A percentile compares a stretch with the other conserved stretches of the same genome.
These are phyloP conservation scores for Blastocystis sp. DNA, from an alignment of 352 stramenopile genomes.

Conservation along the genomic window DNA sequence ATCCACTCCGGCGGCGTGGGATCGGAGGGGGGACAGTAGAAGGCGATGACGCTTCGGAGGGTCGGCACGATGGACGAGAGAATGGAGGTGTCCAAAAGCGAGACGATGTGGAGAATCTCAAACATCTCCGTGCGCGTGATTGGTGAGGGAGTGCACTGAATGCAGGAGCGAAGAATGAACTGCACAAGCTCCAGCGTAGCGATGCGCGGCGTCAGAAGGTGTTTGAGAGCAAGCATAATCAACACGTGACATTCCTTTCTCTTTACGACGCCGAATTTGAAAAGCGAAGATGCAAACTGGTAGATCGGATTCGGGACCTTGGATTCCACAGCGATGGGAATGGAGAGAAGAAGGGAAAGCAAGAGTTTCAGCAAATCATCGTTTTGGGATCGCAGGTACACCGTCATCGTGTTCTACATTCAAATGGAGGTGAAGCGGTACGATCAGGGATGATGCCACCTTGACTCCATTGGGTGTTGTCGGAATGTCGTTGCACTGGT, in stretches of 20 bases:
- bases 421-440: too few relatives aligned
- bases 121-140: background rate
- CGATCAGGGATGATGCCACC: background rate
- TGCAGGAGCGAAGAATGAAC: background rate
- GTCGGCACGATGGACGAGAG: background rate
- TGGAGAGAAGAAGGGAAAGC: background rate
- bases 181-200: background rate
- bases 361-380: background rate
- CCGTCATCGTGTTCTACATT: background rate
- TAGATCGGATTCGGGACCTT: background rate
- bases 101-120: background rate
- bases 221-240: background rate
- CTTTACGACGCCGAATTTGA: background rate
- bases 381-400: background rate
- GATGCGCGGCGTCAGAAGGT: background rate
- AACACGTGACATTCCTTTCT: background rate
- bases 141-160: background rate
- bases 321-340: background rate
- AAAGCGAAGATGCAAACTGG: background rate
- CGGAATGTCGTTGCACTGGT: background rate
- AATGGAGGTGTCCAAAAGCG: background rate
- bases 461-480: background rate
- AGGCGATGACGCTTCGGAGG: background rate
- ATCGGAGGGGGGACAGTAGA: background rate
- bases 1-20: background rate